Conservation (phyloP, 768 basidiomycete genomes). For the Sarcodon aspratus region DNA sequence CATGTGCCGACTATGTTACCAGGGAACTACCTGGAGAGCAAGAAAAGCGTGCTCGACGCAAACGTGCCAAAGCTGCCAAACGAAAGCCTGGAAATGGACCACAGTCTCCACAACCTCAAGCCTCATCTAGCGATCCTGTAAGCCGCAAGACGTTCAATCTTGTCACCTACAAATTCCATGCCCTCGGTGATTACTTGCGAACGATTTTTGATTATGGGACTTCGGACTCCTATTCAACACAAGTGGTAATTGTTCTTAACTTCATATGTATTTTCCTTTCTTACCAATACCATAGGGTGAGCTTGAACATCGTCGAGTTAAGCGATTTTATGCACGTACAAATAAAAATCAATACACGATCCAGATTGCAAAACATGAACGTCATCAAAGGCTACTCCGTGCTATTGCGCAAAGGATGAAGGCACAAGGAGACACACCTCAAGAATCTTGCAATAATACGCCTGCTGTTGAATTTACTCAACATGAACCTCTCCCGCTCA, state of each 20-base stretch:
- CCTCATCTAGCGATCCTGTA: too few species aligned
- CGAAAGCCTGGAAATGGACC: too few species aligned
- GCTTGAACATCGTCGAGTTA: conserved; percentile 19
- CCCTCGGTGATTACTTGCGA: conserved; percentile 19
- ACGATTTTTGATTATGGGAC: conserved; percentile 20
- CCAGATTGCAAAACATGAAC: conserved; percentile 14
- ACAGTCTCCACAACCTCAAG: too few species aligned
- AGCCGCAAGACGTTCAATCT: conserved; percentile 18
- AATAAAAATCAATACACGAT: conserved; percentile 10
- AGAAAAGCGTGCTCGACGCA: too few species aligned
- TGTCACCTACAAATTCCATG: conserved; percentile 22
- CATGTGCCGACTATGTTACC: too few species aligned
- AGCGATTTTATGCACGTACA: conserved; percentile 15
- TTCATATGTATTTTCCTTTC: background rate
- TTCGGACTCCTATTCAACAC: conserved; percentile 23
- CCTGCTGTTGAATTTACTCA: background rate
- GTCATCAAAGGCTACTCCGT: conserved; percentile 3
- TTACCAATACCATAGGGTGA: conserved; percentile 18
- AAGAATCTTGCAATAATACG: background rate
- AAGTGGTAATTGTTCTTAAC: conserved; percentile 13
- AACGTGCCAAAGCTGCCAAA: too few species aligned
- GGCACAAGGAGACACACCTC: too few species aligned
- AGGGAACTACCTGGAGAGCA: too few species aligned
- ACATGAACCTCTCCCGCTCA: background rate
- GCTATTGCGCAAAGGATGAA: background rate